These are phyloP conservation scores for Verticillium albo-atrum DNA, from an alignment of 2,329 filamentous ascomycete species.

Conservation along the genomic window DNA sequence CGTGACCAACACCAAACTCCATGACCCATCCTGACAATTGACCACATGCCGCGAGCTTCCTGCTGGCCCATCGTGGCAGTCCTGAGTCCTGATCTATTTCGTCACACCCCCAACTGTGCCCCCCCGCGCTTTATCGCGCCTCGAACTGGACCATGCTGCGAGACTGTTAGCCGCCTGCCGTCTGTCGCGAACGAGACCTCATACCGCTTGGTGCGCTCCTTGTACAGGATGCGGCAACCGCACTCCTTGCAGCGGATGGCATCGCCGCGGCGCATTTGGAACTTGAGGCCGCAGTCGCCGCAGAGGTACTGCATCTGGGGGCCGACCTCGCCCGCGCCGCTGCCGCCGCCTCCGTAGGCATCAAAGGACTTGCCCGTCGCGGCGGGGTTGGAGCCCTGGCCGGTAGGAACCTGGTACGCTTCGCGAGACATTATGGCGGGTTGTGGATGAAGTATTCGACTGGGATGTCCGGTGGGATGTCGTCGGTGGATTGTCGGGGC, in stretches of 20 bases:
- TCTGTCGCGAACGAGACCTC: slow-evolving; percentile 23
- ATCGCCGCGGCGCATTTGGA: slow-evolving; percentile 71
- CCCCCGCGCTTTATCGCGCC: slow-evolving; percentile 59
- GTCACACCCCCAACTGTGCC: background rate
- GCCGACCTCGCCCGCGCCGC: slow-evolving; percentile 36
- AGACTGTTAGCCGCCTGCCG: slow-evolving; percentile 14
- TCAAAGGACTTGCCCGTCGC: slow-evolving; percentile 39
- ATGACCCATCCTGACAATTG: background rate
- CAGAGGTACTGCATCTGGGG: slow-evolving; percentile 67
- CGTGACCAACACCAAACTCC: background rate
- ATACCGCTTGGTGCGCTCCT: slow-evolving; percentile 95
- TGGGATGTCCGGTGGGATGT: background rate
- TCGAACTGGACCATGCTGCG: slow-evolving; percentile 96
- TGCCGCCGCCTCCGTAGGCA: slow-evolving; percentile 33
- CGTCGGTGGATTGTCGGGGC: background rate
- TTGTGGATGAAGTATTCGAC: background rate
- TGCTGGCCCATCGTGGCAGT: no score
- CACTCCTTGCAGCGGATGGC: slow-evolving; percentile 88
- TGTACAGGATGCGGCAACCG: slow-evolving; percentile 92
- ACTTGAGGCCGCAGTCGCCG: slow-evolving; percentile 79
- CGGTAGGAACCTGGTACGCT: slow-evolving; percentile 69
- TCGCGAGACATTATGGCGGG: slow-evolving; percentile 59
- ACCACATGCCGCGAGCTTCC: background rate
- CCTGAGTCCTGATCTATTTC: no score
- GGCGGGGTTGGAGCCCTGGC: slow-evolving; percentile 34